Conservation (phyloP, 768 basidiomycete species). For the Boletus pseudopeckii region DNA sequence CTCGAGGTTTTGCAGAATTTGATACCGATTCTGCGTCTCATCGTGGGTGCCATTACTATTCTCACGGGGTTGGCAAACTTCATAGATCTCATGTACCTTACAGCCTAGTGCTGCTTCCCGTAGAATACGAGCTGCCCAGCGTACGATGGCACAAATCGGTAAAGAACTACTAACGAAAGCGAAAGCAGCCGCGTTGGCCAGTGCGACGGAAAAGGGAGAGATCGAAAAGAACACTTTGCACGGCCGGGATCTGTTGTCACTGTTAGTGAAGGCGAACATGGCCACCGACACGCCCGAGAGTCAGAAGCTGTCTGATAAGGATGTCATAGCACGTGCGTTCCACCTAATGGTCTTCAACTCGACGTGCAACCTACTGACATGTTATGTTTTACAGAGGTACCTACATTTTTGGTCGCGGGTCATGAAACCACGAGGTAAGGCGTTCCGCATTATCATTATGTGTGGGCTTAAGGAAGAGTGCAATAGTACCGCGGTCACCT, state of each 20-base stretch:
- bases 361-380: not conserved
- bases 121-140: slow-evolving; percentile 28
- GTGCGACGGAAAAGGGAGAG: slow-evolving; percentile 22
- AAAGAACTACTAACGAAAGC: slow-evolving; percentile 46
- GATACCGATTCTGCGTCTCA: slow-evolving; percentile 36
- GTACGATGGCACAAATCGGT: slow-evolving; percentile 50
- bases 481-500: slow-evolving; percentile 42
- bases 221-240: slow-evolving; percentile 33
- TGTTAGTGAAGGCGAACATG: slow-evolving; percentile 46
- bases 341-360: not conserved
- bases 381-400: slow-evolving; percentile 43
- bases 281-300: slow-evolving; percentile 52
- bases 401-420: slow-evolving; percentile 58
- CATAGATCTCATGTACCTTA: not conserved
- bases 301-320: slow-evolving; percentile 58
- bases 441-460: not conserved
- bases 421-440: slow-evolving; percentile 54
- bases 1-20: slow-evolving; percentile 33
- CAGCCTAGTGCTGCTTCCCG: slow-evolving; percentile 24
- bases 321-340: slow-evolving; percentile 54
- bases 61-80: not conserved
- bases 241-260: slow-evolving; percentile 49
- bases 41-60: slow-evolving; percentile 32
- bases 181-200: slow-evolving; percentile 36
- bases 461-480: not conserved